Conservation (phyloP, 208 protist genomes). For the Naegleria gruberi region DNA sequence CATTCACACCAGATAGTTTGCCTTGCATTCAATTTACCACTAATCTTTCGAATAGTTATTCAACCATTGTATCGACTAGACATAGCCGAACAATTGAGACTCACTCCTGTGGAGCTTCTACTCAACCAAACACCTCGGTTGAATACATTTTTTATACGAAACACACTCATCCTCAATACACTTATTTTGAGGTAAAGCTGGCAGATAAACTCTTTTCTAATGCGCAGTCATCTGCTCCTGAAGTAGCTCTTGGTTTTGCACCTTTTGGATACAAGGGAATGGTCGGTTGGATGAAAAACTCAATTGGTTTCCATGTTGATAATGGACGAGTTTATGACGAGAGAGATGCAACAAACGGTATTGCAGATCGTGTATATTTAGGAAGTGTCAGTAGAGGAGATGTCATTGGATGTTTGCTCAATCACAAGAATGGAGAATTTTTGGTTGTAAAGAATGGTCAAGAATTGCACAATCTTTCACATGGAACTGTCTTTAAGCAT, state of each 20-base stretch:
- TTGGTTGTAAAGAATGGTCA: not conserved
- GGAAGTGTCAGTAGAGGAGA: not conserved
- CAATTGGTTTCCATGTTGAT: not conserved
- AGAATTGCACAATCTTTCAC: not conserved
- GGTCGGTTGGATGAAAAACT: not conserved
- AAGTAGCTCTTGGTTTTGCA: not conserved
- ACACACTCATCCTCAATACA: not conserved
- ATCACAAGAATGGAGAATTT: not conserved
- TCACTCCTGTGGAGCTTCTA: too few relatives aligned
- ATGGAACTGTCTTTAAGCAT: not conserved
- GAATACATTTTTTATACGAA: too few relatives aligned
- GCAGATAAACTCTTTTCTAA: not conserved
- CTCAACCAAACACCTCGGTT: too few relatives aligned
- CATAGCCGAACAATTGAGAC: too few relatives aligned
- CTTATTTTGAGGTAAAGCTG: not conserved
- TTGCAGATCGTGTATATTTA: not conserved
- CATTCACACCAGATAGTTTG: not conserved
- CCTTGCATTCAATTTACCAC: not conserved
- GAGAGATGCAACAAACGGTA: not conserved
- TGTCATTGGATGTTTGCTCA: not conserved
- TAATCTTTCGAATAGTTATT: too few relatives aligned
- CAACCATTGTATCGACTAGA: too few relatives aligned
- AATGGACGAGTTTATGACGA: not conserved
- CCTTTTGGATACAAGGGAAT: not conserved
- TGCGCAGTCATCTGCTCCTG: not conserved